Evolutionary conservation across 306 rosid genomes (phyloP).

Genomic region (Cicer chorassanicum): DNA sequence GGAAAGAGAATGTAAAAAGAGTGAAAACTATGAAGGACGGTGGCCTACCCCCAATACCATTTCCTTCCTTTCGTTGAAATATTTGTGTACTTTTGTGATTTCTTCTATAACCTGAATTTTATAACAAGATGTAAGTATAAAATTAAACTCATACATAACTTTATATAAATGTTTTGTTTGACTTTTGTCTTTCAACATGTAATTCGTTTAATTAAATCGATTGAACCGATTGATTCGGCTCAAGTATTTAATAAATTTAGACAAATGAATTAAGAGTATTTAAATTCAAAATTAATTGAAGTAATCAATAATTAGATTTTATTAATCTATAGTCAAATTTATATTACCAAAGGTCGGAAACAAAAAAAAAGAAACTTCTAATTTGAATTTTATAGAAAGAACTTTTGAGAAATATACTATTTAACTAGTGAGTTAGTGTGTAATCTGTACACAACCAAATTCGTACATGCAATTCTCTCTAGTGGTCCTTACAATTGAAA

Average conservation of each 20-base stretch:
- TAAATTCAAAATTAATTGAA: no score
- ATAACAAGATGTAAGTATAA: constrained; percentile 8
- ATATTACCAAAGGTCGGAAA: no score
- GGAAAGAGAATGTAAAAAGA: constrained; percentile 26
- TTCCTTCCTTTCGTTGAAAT: constrained; percentile 51
- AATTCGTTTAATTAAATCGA: background rate
- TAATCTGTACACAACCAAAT: background rate
- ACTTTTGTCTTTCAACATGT: constrained; percentile 46
- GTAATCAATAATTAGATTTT: no score
- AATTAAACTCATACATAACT: constrained; percentile 44
- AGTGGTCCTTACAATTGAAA: constrained; percentile 4
- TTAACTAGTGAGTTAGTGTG: background rate
- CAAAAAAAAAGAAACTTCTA: no score
- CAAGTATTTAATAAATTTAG: no score
- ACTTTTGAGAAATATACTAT: background rate
- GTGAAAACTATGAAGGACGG: constrained; percentile 45
- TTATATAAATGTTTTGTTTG: constrained; percentile 49
- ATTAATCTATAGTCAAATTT: no score
- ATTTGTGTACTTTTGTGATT: constrained; percentile 40
- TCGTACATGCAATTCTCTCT: background rate
- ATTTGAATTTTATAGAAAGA: no score
- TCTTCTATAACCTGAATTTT: constrained; percentile 42
- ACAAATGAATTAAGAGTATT: no score
- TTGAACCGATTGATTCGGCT: no score
- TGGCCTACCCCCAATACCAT: constrained; percentile 60